Evolutionary conservation across 495 filamentous ascomycete species (phyloP).

Genomic region (Penicillium samsonianum): DNA sequence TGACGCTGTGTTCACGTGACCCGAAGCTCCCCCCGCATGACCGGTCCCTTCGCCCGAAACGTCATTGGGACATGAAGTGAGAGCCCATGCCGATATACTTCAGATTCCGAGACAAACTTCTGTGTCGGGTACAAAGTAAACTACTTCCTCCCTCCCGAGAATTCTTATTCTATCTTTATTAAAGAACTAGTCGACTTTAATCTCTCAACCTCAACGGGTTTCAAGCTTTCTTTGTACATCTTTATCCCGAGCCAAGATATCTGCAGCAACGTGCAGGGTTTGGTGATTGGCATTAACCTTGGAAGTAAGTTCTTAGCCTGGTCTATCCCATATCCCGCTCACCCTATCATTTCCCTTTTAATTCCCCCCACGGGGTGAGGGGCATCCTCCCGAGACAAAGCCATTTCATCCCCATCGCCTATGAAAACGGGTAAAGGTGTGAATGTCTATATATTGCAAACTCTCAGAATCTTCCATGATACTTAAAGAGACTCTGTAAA

Average conservation of each 20-base stretch:
- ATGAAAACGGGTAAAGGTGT: not conserved
- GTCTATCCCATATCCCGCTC: slow-evolving; percentile 4
- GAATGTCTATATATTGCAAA: too few relatives aligned
- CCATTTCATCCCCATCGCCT: not conserved
- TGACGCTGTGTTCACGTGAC: slow-evolving; percentile 15
- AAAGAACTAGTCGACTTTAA: not conserved
- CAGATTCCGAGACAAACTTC: not conserved
- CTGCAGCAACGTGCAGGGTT: slow-evolving; percentile 8
- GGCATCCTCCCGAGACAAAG: not conserved
- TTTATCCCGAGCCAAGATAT: slow-evolving; percentile 8
- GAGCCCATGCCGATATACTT: slow-evolving; percentile 4
- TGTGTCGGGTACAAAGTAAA: not conserved
- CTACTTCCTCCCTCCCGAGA: not conserved
- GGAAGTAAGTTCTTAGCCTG: slow-evolving; percentile 15
- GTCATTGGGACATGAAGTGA: slow-evolving; percentile 24
- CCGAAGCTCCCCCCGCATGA: slow-evolving; percentile 8
- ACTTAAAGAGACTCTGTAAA: not conserved
- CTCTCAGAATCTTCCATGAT: not conserved
- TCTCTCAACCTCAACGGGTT: not conserved
- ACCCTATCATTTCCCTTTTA: slow-evolving; percentile 6
- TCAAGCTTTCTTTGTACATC: not conserved
- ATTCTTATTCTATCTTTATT: not conserved
- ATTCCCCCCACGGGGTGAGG: slow-evolving; percentile 5
- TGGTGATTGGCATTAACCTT: slow-evolving; percentile 6
- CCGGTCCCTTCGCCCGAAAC: slow-evolving; percentile 45